Conservation (phyloP, 225 moss, liverwort and hornwort genomes). For the Straminergon stramineum region DNA sequence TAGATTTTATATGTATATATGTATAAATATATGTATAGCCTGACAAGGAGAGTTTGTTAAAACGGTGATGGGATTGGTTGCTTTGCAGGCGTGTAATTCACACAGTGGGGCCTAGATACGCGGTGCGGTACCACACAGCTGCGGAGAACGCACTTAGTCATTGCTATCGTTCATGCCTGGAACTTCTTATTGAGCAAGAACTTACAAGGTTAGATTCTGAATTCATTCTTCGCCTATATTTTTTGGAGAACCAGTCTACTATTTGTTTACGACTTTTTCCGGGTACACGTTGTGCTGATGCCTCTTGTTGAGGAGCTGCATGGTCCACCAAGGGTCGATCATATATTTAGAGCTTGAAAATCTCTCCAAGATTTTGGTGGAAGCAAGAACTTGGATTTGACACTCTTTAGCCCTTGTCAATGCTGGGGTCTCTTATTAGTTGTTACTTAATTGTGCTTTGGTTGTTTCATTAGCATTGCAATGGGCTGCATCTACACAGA, state of each 20-base stretch:
- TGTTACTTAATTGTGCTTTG: not conserved
- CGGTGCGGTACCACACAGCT: constrained; percentile 88
- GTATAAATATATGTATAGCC: not conserved
- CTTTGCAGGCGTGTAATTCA: constrained; percentile 88
- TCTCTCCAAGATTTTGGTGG: not conserved
- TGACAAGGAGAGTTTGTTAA: not conserved
- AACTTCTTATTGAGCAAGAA: constrained; percentile 88
- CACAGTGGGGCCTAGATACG: constrained; percentile 98
- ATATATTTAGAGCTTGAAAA: not conserved
- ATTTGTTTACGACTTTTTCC: not conserved
- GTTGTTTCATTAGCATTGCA: constrained; percentile 60
- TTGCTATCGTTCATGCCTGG: constrained; percentile 97
- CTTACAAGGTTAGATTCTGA: constrained; percentile 57
- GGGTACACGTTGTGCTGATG: not conserved
- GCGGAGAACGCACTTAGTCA: constrained; percentile 98
- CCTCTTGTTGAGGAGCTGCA: not conserved
- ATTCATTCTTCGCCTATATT: not conserved
- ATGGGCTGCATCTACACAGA: constrained; percentile 93
- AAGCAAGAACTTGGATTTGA: not conserved
- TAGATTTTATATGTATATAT: not conserved
- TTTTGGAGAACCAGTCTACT: not conserved
- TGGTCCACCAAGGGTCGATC: not conserved
- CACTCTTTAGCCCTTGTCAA: not conserved
- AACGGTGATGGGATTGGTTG: not conserved
- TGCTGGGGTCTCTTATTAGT: not conserved